Evolutionary conservation across 345 rosid species (phyloP).

Genomic region (Salix purpurea): DNA sequence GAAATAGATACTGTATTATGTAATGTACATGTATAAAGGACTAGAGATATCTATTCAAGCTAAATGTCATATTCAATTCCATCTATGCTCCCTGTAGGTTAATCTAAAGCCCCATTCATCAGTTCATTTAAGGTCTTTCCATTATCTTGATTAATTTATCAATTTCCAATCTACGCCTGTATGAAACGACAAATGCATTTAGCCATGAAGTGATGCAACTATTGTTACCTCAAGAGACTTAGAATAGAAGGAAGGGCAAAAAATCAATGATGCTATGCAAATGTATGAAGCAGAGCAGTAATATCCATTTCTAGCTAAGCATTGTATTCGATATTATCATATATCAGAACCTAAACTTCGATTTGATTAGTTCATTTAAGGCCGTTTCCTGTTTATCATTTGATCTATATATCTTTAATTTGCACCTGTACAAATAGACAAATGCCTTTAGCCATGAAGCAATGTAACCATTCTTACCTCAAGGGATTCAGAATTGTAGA

Average conservation of each 20-base stretch:
- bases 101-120: too few species aligned
- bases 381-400: background rate
- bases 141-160: background rate
- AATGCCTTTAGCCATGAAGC: background rate
- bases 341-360: conserved; percentile 2
- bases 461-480: conserved; percentile 48
- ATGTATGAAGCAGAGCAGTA: background rate
- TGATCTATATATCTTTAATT: background rate
- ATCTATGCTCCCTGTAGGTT: too few species aligned
- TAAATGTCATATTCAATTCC: too few species aligned
- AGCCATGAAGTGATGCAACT: background rate
- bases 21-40: too few species aligned
- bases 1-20: too few species aligned
- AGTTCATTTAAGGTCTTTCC: background rate
- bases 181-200: background rate
- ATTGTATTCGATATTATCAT: background rate
- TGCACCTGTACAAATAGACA: too few species aligned
- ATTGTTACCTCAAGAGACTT: background rate
- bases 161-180: background rate
- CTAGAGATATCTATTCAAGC: too few species aligned
- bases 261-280: background rate
- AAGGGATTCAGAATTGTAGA: conserved; percentile 81
- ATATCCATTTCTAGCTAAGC: background rate
- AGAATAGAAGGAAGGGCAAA: background rate
- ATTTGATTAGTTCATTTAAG: background rate